phyloP scores from a whole-genome alignment of 2,329 filamentous ascomycete genomes.

The Arthroderma uncinatum region DNA sequence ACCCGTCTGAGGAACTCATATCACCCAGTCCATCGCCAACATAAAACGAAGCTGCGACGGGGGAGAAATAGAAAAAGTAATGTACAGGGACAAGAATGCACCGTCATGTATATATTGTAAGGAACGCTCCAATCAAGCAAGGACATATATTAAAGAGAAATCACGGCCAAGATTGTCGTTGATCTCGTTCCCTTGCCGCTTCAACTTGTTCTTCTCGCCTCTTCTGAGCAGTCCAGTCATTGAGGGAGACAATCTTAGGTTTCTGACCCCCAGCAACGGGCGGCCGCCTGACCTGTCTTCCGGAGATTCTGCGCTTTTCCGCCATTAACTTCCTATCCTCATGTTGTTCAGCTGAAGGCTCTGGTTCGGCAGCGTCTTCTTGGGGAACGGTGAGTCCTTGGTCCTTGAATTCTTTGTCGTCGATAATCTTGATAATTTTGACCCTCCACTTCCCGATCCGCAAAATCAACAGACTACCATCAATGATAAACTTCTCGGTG shows the following conservation, averaged over 20 bases:
- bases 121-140: not conserved
- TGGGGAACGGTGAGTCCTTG: conserved; percentile 24
- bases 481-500: conserved; percentile 40
- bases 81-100: not conserved
- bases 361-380: not conserved
- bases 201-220: not conserved
- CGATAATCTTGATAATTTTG: conserved; percentile 45
- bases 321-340: not conserved
- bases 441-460: conserved; percentile 51
- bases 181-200: not conserved
- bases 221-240: not conserved
- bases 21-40: not conserved
- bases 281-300: not conserved
- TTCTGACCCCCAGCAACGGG: not conserved
- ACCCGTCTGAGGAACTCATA: not conserved
- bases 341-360: not conserved
- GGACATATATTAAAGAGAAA: not conserved
- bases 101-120: not conserved
- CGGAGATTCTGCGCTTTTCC: conserved; percentile 1
- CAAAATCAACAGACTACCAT: conserved; percentile 43
- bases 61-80: not conserved
- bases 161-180: not conserved
- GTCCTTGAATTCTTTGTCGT: conserved; percentile 42
- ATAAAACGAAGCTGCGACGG: not conserved
- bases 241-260: not conserved